Conservation (phyloP, 768 basidiomycete species). For the Macrolepiota fuliginosa region DNA sequence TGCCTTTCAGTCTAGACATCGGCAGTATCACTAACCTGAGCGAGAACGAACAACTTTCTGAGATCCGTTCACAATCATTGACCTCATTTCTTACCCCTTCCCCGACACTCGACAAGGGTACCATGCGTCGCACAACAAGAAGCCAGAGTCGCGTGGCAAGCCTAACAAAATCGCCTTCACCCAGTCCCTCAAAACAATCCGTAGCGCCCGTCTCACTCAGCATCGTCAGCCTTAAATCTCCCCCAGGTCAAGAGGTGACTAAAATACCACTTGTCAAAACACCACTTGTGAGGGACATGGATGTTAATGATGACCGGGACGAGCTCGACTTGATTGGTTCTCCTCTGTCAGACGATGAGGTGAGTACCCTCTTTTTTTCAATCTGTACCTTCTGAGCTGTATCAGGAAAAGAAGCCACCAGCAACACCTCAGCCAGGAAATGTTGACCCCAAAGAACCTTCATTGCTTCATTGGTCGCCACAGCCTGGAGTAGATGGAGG, state of each 20-base stretch:
- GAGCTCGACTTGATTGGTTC: slow-evolving; percentile 41
- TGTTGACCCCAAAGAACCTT: neutral
- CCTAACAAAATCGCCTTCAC: slow-evolving; percentile 9
- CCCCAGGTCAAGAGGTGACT: neutral
- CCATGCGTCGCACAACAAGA: slow-evolving; percentile 5
- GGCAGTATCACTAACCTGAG: slow-evolving; percentile 38
- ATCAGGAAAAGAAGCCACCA: neutral
- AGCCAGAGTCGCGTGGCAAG: slow-evolving; percentile 9
- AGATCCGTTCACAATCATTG: slow-evolving; percentile 12
- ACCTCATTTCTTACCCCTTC: slow-evolving; percentile 15
- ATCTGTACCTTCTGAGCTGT: neutral
- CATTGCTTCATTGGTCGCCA: neutral
- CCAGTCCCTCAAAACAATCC: neutral
- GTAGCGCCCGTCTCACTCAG: neutral
- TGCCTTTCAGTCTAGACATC: slow-evolving; percentile 33
- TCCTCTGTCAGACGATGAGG: slow-evolving; percentile 13
- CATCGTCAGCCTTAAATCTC: neutral
- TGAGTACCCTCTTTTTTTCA: neutral
- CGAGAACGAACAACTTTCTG: slow-evolving; percentile 24
- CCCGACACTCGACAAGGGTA: neutral
- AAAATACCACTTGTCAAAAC: neutral
- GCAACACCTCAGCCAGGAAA: neutral
- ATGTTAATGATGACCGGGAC: slow-evolving; percentile 30
- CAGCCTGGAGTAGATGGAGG: neutral
- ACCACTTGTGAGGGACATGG: slow-evolving; percentile 14